Evolutionary conservation across 768 basidiomycete species (phyloP), one percentile per base, ranked within the genome.

Genomic region (Glaciozyma antarctica): DNA sequence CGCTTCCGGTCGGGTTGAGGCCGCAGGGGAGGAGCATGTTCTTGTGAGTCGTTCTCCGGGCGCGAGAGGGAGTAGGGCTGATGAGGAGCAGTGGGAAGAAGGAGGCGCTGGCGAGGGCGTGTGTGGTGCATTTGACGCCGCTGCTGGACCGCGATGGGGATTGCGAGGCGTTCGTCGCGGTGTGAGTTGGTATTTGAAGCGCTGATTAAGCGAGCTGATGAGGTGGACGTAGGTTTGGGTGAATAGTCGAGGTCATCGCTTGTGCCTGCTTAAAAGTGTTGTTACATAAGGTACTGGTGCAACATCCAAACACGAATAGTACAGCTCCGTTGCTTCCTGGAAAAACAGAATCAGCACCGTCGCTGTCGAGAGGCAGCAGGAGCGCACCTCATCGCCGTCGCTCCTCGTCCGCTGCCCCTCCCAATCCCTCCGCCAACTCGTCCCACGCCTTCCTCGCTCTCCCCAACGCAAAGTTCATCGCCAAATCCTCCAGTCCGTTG

Each of bases 41-140:
- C n/a, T 26, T 51, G 49, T 51, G 22, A 51, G 49, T 51, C 13
- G n/a, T 15, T 24, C 13, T 21, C 15, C 49, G n/a, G 10, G 49
- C 24, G 24, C 2, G 38, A 12, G 10, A 8, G 9, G 13, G 24
- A 48, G n/a, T 15, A 24, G 6, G n/a, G n/a, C n/a, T n/a, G 49
- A 51, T 26, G 3, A 5, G 26, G n/a, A 51, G 49, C n/a, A n/a
- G 49, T 13, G n/a, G 49, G n/a, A 51, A 51, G 49, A 24, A 24
- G 21, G 22, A 24, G 10, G 2, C 9, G n/a, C 6, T 15, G n/a
- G 28, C 30, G 15, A 32, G 26, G 21, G 32, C 24, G 1, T 41
- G 34, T 15, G 58, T 65, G 5, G 54, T 65, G 0, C 64, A 65
- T 17, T 38, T 65, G 7, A 51, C 55, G n/a, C 59, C 64, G 24